phyloP scores from a whole-genome alignment of 768 basidiomycete genomes.

The Lepiota venenata region DNA sequence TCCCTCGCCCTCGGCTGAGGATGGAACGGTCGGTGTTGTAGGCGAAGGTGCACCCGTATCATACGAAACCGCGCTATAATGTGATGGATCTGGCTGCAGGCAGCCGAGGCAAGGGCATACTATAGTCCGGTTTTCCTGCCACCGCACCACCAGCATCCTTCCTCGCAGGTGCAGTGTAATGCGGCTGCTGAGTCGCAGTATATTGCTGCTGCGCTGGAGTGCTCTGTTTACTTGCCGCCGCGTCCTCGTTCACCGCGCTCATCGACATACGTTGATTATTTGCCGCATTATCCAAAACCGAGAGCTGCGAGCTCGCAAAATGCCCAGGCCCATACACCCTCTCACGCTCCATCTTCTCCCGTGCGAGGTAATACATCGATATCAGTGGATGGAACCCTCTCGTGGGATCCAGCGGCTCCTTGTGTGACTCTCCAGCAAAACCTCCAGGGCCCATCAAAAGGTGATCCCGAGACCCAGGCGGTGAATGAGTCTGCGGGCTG shows the following conservation, averaged over 20 bases:
- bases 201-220: conserved; percentile 6
- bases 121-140: conserved; percentile 61
- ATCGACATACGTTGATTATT: conserved; percentile 13
- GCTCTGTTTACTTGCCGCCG: conserved; percentile 5
- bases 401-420: conserved; percentile 75
- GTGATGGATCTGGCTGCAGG: conserved; percentile 79
- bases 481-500: conserved; percentile 46
- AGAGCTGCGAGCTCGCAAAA: conserved; percentile 90
- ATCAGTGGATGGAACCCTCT: conserved; percentile 92
- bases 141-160: conserved; percentile 22
- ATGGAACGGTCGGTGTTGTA: conserved; percentile 52
- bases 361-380: conserved; percentile 93
- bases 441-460: conserved; percentile 37
- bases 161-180: conserved; percentile 20
- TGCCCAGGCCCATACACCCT: conserved; percentile 90
- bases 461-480: conserved; percentile 57
- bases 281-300: conserved; percentile 34
- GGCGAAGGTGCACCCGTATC: conserved; percentile 62
- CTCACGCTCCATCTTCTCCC: conserved; percentile 95
- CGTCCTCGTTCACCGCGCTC: conserved; percentile 12
- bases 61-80: conserved; percentile 82
- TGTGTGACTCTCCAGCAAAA: conserved; percentile 37
- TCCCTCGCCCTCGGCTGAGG: conserved; percentile 67
- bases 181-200: conserved; percentile 19
- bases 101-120: conserved; percentile 77